A percentile compares a stretch with the other conserved stretches of the same genome.
Evolutionary conservation across 1,139 yeast genomes (phyloP).

Genomic region (Insectozyma bohioensis): DNA sequence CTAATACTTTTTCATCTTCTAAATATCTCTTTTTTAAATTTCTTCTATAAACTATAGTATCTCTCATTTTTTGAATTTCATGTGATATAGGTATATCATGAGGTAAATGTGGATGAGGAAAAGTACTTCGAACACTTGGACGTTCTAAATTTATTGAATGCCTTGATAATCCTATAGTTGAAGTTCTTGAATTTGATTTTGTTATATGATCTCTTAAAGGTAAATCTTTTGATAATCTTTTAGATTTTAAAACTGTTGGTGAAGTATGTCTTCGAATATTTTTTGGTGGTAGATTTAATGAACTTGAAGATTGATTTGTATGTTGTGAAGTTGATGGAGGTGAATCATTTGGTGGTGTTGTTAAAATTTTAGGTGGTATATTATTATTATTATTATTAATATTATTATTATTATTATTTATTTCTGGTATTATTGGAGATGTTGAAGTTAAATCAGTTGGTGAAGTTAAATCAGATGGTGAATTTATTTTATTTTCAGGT

Average conservation of each 20-base stretch:
- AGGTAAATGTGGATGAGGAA: conserved; percentile 14
- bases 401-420: conserved; percentile 1
- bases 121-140: conserved; percentile 21
- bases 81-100: conserved; percentile 4
- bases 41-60: conserved; percentile 41
- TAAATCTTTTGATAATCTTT: background rate
- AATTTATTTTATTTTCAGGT: too few relatives aligned
- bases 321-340: background rate
- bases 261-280: conserved; percentile 25
- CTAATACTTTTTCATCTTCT: conserved; percentile 56
- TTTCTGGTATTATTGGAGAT: conserved; percentile 1
- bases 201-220: conserved; percentile 4
- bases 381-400: too few relatives aligned
- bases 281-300: conserved; percentile 5
- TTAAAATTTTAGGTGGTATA: conserved; percentile 1
- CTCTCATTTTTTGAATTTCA: conserved; percentile 46
- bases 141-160: conserved; percentile 12
- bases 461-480: background rate
- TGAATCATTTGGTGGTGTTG: background rate
- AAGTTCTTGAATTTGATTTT: conserved; percentile 12
- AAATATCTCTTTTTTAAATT: conserved; percentile 22
- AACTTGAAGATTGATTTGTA: background rate
- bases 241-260: conserved; percentile 13
- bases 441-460: too few relatives aligned
- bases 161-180: conserved; percentile 16